Base-by-base conservation (phyloP, 2,329 filamentous ascomycete species). In the Aphanoascus verrucosus region DNA sequence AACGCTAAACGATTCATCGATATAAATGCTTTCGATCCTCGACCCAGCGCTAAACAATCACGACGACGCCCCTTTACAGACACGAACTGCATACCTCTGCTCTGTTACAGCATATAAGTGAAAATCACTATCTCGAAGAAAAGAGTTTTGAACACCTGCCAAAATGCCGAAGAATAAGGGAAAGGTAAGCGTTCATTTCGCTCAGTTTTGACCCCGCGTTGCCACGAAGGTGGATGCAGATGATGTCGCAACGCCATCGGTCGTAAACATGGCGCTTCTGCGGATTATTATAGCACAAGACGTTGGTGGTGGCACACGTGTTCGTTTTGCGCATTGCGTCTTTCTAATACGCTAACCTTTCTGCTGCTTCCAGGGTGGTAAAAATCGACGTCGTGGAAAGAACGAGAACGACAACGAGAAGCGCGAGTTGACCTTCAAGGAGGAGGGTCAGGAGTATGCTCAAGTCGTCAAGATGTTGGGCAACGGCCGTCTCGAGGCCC, bases 371-470 rank as follows among this genome's bases (percentile, higher is more conserved):
- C 65, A 93, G 88, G 91, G 91, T 74, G 91, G 91, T 77, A 97
- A 97, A 82, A 97, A 97, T 77, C 80, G 91, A 75, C 86, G 91
- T 82, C 83, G 93, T 77, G 91, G 91, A 76, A 97, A 96, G 85
- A 94, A 94, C 81, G 88, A 94, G 77, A 94, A 93, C 76, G 93
- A 97, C 79, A 94, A 96, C 70, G 90, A 96, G 78, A 96, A 96
- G 81, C 90, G 91, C 73, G 91, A 97, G 74, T 81, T 97, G 67
- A 91, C 88, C 67, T 97, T 97, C 84, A 96, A 96, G 77, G 93
- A 97, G 73, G 91, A 97, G 69, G 91, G 91, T 62, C 91, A 97
- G 78, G 84, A 87, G 74, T 88, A 88, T 64, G 87, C 87, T 50
- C 87, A 93, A 74, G 87, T 93, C 63, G 76, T 90, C 64, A 95